These are phyloP conservation scores for Pichia sp. DNA, from an alignment of 1,139 yeast genomes.

Conservation along the genomic window DNA sequence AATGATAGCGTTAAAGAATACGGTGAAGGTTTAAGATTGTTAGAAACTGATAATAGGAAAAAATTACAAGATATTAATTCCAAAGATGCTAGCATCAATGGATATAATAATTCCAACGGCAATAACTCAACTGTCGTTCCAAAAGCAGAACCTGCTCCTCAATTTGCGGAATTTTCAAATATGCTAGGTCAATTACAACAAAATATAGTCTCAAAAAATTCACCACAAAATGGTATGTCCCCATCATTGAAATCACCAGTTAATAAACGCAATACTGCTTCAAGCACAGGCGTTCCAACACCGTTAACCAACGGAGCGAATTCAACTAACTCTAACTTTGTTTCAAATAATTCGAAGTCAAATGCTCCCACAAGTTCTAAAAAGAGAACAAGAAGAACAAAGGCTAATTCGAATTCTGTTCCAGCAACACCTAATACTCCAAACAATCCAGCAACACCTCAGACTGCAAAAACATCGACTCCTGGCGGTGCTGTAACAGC, in stretches of 20 bases:
- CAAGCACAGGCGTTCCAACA: slow-evolving; percentile 20
- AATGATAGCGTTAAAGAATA: slow-evolving; percentile 40
- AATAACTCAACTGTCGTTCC: background rate
- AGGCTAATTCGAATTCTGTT: slow-evolving; percentile 29
- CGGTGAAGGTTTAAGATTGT: slow-evolving; percentile 48
- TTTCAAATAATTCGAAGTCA: background rate
- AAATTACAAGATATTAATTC: slow-evolving; percentile 28
- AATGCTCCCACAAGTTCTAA: slow-evolving; percentile 2
- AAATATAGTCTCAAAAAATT: background rate
- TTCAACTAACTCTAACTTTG: slow-evolving; percentile 19
- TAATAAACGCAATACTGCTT: slow-evolving; percentile 15
- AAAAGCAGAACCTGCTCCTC: slow-evolving; percentile 15
- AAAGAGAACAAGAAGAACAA: slow-evolving; percentile 23
- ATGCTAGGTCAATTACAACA: slow-evolving; percentile 18
- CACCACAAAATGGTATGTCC: slow-evolving; percentile 7
- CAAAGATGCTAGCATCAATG: background rate
- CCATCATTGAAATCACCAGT: slow-evolving; percentile 15
- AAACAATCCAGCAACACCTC: slow-evolving; percentile 27
- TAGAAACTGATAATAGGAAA: slow-evolving; percentile 45
- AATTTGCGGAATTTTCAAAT: slow-evolving; percentile 26
- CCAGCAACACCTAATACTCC: slow-evolving; percentile 32
- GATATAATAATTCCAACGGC: background rate
- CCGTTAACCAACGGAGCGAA: slow-evolving; percentile 17
- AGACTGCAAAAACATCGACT: slow-evolving; percentile 14
- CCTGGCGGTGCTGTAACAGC: slow-evolving; percentile 7